A percentile compares a stretch with the other conserved stretches of the same genome.
Conservation (phyloP, 495 filamentous ascomycete genomes). For the Jackrogersella multiformis region DNA sequence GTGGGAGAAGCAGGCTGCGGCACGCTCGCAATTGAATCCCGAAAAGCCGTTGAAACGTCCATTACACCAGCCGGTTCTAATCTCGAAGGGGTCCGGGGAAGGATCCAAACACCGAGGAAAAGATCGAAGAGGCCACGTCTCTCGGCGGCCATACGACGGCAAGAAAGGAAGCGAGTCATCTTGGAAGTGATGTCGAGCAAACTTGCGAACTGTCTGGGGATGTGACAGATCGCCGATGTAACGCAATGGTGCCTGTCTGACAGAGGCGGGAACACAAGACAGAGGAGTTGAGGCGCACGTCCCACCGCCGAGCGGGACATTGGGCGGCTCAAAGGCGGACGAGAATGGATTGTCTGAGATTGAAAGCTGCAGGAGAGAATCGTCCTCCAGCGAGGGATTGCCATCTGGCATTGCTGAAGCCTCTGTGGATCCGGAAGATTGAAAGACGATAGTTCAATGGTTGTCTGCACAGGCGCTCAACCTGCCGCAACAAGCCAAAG, state of each 20-base stretch:
- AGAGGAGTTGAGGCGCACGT: conserved; percentile 37
- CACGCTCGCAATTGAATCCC: conserved; percentile 55
- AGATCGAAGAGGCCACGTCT: conserved; percentile 43
- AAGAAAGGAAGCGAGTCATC: conserved; percentile 43
- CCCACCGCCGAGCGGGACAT: conserved; percentile 39
- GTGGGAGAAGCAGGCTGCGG: conserved; percentile 66
- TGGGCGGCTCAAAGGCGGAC: conserved; percentile 41
- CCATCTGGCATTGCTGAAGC: conserved; percentile 58
- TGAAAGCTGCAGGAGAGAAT: conserved; percentile 44
- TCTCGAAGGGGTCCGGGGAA: conserved; percentile 53
- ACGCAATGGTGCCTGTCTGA: conserved; percentile 35
- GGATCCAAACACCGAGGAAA: conserved; percentile 44
- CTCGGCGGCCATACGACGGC: conserved; percentile 44
- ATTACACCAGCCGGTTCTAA: conserved; percentile 62
- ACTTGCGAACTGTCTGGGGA: conserved; percentile 40
- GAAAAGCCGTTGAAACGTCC: conserved; percentile 63
- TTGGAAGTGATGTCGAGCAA: conserved; percentile 40
- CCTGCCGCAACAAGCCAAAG: conserved; percentile 37
- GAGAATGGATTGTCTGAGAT: conserved; percentile 42
- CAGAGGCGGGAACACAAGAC: conserved; percentile 36
- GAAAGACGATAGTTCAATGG: conserved; percentile 45
- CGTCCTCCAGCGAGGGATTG: conserved; percentile 57
- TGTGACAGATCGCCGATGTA: conserved; percentile 39
- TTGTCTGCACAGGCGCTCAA: conserved; percentile 39
- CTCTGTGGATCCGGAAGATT: conserved; percentile 46